Base-by-base conservation (phyloP, 345 rosid genomes). In the Psidium friedrichsthalianum region DNA sequence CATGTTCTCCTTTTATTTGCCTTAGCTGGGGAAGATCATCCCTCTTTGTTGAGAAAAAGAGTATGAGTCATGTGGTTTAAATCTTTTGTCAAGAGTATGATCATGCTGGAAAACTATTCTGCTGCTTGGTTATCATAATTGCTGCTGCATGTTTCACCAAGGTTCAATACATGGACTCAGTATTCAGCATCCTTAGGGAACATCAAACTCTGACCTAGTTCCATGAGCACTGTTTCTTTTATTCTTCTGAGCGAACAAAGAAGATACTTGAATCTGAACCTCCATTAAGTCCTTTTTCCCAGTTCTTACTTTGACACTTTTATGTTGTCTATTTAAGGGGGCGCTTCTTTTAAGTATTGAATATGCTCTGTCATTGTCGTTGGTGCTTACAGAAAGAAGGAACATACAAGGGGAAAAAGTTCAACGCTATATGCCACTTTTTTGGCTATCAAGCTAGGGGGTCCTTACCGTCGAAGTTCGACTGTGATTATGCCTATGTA, bases 401-500 rank as follows among this genome's bases (percentile, higher is more conserved):
- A 87, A 94, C 91, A 80, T 96, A 96, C 94, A 96, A 87, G 90
- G 99, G 99, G 82, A 97, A 96, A 88, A 97, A 96, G 86, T 94
- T 97, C 91, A 98, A 95, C 89, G 98, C 99, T 15, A 98, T 98
- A 85, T 96, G 98, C 92, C 99, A 98, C 92, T 98, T 98, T 89
- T 98, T 98, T 82, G 99, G 99, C 86, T 96, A 98, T 91, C 99
- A 98, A 88, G 99, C 99, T 91, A 96, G 99, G 78, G 99, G 99
- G 86, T 95, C 98, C 74, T 90, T 98, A 85, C 99, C 99, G 85
- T 98, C 99, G 6, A 96, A 98, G 88, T 98, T 98, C 5, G 99
- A 98, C 86, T 96, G 98, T 82, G 99, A 98, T 92, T 98, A 98
- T 58, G 99, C 98, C 74, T 96, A 95, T 80, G 99, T 98, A 94